phyloP scores from a whole-genome alignment of 2,329 filamentous ascomycete genomes.

The Ceratocystis destructans region DNA sequence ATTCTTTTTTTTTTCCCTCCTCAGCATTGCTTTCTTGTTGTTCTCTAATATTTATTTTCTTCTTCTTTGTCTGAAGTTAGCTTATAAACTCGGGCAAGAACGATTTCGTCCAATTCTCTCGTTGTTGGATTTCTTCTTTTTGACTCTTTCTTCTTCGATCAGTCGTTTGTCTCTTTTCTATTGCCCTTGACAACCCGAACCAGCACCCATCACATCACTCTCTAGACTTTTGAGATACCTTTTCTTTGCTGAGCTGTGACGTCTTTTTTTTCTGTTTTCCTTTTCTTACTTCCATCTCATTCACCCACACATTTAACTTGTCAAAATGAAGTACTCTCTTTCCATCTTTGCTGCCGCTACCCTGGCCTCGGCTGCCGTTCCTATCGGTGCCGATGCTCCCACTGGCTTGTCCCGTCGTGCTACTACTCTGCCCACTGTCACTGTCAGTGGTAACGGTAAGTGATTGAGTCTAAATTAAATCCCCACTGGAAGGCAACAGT shows the following conservation, averaged over 20 bases:
- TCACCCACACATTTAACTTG: background rate
- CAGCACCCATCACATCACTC: constrained; percentile 12
- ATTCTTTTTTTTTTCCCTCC: constrained; percentile 25
- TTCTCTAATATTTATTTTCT: constrained; percentile 7
- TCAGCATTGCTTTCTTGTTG: constrained; percentile 25
- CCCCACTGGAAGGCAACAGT: background rate
- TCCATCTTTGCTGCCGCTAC: constrained; percentile 32
- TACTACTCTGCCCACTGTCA: constrained; percentile 37
- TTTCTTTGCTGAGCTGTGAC: constrained; percentile 18
- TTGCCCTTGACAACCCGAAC: background rate
- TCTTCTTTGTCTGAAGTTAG: background rate
- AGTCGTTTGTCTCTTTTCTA: background rate
- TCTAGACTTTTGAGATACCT: constrained; percentile 14
- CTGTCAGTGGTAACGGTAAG: constrained; percentile 44
- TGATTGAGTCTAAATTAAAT: background rate
- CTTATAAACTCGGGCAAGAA: constrained; percentile 8
- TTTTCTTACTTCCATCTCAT: constrained; percentile 2
- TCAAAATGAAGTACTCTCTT: constrained; percentile 19
- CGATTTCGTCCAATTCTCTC: constrained; percentile 27
- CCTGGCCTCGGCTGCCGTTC: constrained; percentile 34
- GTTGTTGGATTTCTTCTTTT: constrained; percentile 26
- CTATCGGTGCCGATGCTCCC: constrained; percentile 35
- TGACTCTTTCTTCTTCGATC: constrained; percentile 13
- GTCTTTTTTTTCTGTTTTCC: constrained; percentile 11
- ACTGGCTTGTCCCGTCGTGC: constrained; percentile 38